These are phyloP conservation scores for Acacia confusa DNA, from an alignment of 306 rosid species.

Conservation along the genomic window DNA sequence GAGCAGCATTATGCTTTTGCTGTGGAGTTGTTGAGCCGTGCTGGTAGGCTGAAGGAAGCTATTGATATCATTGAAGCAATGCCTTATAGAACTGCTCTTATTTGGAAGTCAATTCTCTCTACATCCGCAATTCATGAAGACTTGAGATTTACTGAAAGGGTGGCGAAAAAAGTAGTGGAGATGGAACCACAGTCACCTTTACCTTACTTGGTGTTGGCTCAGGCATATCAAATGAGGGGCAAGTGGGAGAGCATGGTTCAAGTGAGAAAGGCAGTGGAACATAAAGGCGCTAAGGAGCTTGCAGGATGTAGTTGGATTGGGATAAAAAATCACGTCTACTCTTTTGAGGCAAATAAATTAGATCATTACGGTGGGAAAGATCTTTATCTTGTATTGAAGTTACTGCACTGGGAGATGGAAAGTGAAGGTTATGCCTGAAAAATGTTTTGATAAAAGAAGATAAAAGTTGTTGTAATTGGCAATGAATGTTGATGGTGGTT, in stretches of 20 bases:
- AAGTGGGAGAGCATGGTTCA: constrained; percentile 79
- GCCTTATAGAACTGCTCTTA: constrained; percentile 42
- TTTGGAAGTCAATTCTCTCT: constrained; percentile 64
- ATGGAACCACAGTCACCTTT: constrained; percentile 51
- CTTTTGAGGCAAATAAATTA: constrained; percentile 58
- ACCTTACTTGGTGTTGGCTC: constrained; percentile 64
- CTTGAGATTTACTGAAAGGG: constrained; percentile 58
- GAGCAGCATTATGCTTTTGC: constrained; percentile 58
- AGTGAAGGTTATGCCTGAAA: constrained; percentile 39
- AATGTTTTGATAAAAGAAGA: neutral
- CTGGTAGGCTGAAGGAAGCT: constrained; percentile 69
- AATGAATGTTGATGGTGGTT: neutral
- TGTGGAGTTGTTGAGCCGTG: constrained; percentile 66
- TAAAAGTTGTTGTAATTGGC: neutral
- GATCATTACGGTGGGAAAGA: constrained; percentile 58
- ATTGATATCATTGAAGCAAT: constrained; percentile 48
- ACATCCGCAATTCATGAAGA: constrained; percentile 50
- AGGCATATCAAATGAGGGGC: constrained; percentile 59
- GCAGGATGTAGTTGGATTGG: constrained; percentile 47
- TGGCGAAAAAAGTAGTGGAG: constrained; percentile 59
- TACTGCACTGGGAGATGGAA: constrained; percentile 62
- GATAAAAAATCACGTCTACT: constrained; percentile 46
- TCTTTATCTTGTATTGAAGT: constrained; percentile 53
- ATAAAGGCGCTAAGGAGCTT: constrained; percentile 37
- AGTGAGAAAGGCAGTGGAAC: constrained; percentile 52